These are phyloP conservation scores for Chrysanthemum makinoi DNA, from an alignment of 129 eudicot genomes.

Conservation along the genomic window DNA sequence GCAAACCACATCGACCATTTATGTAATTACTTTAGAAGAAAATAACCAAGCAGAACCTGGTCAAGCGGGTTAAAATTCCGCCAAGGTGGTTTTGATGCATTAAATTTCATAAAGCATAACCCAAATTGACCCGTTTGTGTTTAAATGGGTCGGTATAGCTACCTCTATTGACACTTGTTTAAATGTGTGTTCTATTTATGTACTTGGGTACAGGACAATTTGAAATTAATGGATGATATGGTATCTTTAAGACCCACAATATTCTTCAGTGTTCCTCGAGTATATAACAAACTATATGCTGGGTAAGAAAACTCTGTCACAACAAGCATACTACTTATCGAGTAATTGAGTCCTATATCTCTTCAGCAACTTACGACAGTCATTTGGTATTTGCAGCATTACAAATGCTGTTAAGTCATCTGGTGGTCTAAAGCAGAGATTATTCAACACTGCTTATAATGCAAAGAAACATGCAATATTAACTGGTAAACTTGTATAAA, in stretches of 20 bases:
- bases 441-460: constrained; percentile 74
- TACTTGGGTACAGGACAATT: constrained; percentile 52
- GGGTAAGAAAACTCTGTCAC: constrained; percentile 47
- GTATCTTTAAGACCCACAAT: constrained; percentile 66
- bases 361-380: not conserved
- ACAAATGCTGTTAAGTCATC: constrained; percentile 68
- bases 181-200: not conserved
- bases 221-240: constrained; percentile 85
- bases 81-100: too few relatives aligned
- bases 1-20: too few relatives aligned
- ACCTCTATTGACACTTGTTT: not conserved
- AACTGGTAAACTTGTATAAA: constrained; percentile 40
- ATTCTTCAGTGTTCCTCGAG: constrained; percentile 83
- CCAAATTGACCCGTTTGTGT: too few relatives aligned
- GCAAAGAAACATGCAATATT: constrained; percentile 69
- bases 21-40: too few relatives aligned
- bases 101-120: too few relatives aligned
- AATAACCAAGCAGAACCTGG: too few relatives aligned
- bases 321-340: too few relatives aligned
- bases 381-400: constrained; percentile 46
- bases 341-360: not conserved
- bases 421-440: constrained; percentile 59
- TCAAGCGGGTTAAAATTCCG: too few relatives aligned
- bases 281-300: constrained; percentile 65
- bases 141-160: not conserved